A percentile compares a stretch with the other conserved stretches of the same genome.
These are phyloP conservation scores for Vitis hybrid DNA, from an alignment of 177 flowering plant genomes.

Conservation along the genomic window DNA sequence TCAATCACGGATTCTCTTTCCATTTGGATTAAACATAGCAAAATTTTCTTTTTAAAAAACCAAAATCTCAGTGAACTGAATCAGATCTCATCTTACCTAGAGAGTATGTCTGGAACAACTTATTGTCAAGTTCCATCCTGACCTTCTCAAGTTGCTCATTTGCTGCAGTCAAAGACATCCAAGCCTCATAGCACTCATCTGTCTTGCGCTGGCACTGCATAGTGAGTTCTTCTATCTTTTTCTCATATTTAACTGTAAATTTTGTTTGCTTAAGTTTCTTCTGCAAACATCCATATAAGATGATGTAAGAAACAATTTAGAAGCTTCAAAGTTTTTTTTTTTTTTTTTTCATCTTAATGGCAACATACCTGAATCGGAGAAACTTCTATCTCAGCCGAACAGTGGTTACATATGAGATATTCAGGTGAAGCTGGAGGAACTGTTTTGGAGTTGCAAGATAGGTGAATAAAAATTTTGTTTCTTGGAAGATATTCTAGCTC, in stretches of 20 bases:
- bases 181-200: constrained; percentile 90
- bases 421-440: constrained; percentile 38
- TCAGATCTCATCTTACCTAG: constrained; percentile 47
- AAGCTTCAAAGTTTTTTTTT: not conserved
- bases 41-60: not conserved
- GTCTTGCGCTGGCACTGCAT: constrained; percentile 61
- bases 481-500: not conserved
- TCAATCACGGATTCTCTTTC: too few species aligned
- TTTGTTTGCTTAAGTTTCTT: constrained; percentile 47
- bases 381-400: constrained; percentile 65
- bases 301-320: not conserved
- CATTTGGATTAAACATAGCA: too few species aligned
- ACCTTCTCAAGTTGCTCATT: constrained; percentile 77
- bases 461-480: not conserved
- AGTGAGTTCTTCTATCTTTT: constrained; percentile 68
- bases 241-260: constrained; percentile 68
- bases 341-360: not conserved
- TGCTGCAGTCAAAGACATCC: constrained; percentile 86
- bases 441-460: constrained; percentile 22
- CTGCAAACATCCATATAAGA: constrained; percentile 33
- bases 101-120: constrained; percentile 46
- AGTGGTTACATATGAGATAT: constrained; percentile 53
- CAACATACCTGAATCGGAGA: constrained; percentile 57
- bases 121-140: constrained; percentile 78
- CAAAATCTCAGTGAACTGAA: not conserved